These are phyloP conservation scores for Aspergillus sergii DNA, from an alignment of 2,329 filamentous ascomycete species.

Conservation along the genomic window DNA sequence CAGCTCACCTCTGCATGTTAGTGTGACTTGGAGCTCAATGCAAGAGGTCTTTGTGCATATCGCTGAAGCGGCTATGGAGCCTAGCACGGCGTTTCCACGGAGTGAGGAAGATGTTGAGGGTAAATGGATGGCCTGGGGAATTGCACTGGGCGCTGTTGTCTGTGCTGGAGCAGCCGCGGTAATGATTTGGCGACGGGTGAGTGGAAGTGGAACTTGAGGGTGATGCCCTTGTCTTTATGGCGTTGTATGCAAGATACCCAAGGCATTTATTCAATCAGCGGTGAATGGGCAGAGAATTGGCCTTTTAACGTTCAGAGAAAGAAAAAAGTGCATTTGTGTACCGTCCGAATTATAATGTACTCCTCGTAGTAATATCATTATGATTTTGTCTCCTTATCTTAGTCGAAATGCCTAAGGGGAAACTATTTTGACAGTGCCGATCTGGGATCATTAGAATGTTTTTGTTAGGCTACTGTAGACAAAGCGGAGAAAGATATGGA, in stretches of 20 bases:
- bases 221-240: neutral
- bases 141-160: constrained; percentile 74
- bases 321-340: neutral
- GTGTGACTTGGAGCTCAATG: constrained; percentile 91
- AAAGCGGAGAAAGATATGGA: neutral
- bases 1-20: constrained; percentile 83
- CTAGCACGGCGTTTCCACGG: constrained; percentile 85
- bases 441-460: neutral
- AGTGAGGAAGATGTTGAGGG: constrained; percentile 77
- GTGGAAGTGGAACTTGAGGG: constrained; percentile 35
- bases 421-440: neutral
- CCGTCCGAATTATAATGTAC: neutral
- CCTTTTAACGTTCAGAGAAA: neutral
- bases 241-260: constrained; percentile 6
- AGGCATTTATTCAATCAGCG: neutral
- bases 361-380: neutral
- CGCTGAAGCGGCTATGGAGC: constrained; percentile 88
- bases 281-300: neutral
- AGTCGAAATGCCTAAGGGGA: neutral
- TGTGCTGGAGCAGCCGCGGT: constrained; percentile 61
- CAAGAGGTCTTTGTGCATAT: constrained; percentile 90
- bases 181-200: constrained; percentile 61
- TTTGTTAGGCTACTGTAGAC: neutral
- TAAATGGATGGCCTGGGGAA: constrained; percentile 82
- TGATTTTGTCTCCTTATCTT: neutral